Percentiles rank a stretch among this genome's conserved stretches.
Evolutionary conservation across 192 early-diverging fungal genomes (phyloP).

Genomic region (Phlyctochytrium bullatum): DNA sequence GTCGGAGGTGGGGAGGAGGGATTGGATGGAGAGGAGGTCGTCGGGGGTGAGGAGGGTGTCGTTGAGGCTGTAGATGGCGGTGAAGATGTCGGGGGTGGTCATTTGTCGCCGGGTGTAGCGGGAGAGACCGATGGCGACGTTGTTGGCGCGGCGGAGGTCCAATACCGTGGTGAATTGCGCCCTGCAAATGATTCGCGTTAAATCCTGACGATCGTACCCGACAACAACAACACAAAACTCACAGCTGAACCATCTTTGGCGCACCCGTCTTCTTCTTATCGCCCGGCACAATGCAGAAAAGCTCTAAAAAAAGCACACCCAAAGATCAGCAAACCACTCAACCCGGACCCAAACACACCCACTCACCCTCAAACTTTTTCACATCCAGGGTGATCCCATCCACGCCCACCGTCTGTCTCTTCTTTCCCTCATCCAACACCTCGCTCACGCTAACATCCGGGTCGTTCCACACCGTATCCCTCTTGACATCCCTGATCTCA

Average conservation of each 20-base stretch:
- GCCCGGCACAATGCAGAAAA: slow-evolving; percentile 49
- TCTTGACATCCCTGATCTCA: slow-evolving; percentile 29
- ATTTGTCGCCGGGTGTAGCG: slow-evolving; percentile 48
- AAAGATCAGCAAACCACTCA: slow-evolving; percentile 12
- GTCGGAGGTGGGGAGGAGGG: slow-evolving; percentile 46
- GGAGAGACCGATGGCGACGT: slow-evolving; percentile 52
- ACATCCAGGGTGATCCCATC: slow-evolving; percentile 32
- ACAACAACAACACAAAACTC: slow-evolving; percentile 5
- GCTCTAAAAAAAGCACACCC: slow-evolving; percentile 29
- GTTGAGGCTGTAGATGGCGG: slow-evolving; percentile 36
- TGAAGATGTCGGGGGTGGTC: slow-evolving; percentile 22
- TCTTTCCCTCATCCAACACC: slow-evolving; percentile 4
- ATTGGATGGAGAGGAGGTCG: slow-evolving; percentile 44
- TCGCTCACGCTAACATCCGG: slow-evolving; percentile 25
- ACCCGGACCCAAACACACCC: too few species aligned
- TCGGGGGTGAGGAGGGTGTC: slow-evolving; percentile 30
- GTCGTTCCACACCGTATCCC: slow-evolving; percentile 11
- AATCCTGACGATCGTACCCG: neutral
- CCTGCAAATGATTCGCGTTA: slow-evolving; percentile 22
- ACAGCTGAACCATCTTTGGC: slow-evolving; percentile 38
- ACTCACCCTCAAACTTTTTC: slow-evolving; percentile 45
- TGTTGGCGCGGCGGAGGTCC: slow-evolving; percentile 54
- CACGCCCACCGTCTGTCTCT: slow-evolving; percentile 16
- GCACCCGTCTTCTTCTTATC: slow-evolving; percentile 15
- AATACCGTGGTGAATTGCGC: slow-evolving; percentile 52